phyloP scores from a whole-genome alignment of 2,329 filamentous ascomycete species.

The Pseudophaeomoniella oleicola region DNA sequence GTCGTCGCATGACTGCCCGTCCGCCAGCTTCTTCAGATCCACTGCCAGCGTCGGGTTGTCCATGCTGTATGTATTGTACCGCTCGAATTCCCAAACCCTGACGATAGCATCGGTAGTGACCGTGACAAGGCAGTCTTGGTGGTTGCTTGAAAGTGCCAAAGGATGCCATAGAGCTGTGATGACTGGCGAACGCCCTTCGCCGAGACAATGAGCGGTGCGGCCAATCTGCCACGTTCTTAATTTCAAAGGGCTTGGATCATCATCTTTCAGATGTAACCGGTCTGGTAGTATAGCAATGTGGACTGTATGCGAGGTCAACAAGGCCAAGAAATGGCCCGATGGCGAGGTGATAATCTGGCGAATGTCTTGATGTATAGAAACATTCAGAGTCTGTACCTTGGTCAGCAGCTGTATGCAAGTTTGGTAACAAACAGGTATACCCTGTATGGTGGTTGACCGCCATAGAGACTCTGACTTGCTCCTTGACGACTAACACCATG shows the following conservation, averaged over 20 bases:
- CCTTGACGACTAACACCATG: constrained; percentile 3
- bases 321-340: constrained; percentile 60
- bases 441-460: not conserved
- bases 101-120: constrained; percentile 80
- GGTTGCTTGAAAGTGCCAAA: constrained; percentile 49
- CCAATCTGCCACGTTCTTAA: constrained; percentile 84
- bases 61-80: constrained; percentile 75
- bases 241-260: constrained; percentile 55
- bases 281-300: constrained; percentile 80
- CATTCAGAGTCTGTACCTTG: constrained; percentile 53
- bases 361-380: constrained; percentile 67
- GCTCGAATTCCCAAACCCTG: constrained; percentile 77
- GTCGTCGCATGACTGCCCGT: constrained; percentile 67
- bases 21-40: constrained; percentile 76
- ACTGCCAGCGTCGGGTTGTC: constrained; percentile 70
- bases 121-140: constrained; percentile 70
- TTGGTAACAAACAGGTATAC: not conserved
- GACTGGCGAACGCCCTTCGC: constrained; percentile 54
- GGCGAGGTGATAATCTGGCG: constrained; percentile 76
- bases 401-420: not conserved
- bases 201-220: constrained; percentile 79
- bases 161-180: constrained; percentile 85
- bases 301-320: constrained; percentile 74
- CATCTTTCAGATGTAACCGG: constrained; percentile 55
- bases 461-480: not conserved